Evolutionary conservation across 805 yeast species (phyloP).

Genomic region (Zygoascus flipseniorum): DNA sequence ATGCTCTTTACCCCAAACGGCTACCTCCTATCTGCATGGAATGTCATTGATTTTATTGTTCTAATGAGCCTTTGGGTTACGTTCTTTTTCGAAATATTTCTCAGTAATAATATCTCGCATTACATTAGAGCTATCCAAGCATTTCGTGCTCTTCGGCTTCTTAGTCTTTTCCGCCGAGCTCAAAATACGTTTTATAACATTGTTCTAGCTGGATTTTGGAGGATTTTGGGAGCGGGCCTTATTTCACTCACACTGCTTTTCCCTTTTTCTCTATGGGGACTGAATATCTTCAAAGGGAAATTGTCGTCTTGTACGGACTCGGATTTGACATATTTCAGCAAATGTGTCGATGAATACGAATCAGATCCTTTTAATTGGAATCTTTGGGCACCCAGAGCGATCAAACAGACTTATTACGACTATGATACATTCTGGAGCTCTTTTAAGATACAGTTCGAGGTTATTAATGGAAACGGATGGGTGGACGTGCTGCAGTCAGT

Average conservation of each 20-base stretch:
- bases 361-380: constrained; percentile 58
- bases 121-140: constrained; percentile 80
- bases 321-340: constrained; percentile 17
- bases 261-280: constrained; percentile 91
- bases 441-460: constrained; percentile 65
- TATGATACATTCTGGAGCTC: constrained; percentile 65
- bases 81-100: constrained; percentile 44
- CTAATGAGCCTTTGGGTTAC: constrained; percentile 73
- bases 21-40: constrained; percentile 74
- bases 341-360: constrained; percentile 57
- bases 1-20: constrained; percentile 75
- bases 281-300: constrained; percentile 67
- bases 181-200: constrained; percentile 72
- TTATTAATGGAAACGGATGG: constrained; percentile 93
- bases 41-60: constrained; percentile 69
- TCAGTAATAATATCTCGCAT: constrained; percentile 40
- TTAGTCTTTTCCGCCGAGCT: constrained; percentile 71
- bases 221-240: constrained; percentile 58
- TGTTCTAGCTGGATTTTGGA: constrained; percentile 67
- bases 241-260: constrained; percentile 62
- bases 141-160: constrained; percentile 70
- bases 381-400: constrained; percentile 63
- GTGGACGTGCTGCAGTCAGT: constrained; percentile 62
- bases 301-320: constrained; percentile 65
- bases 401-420: constrained; percentile 51